These are phyloP conservation scores for Aspergillus cavernicola DNA, from an alignment of 495 filamentous ascomycete genomes.

Conservation along the genomic window DNA sequence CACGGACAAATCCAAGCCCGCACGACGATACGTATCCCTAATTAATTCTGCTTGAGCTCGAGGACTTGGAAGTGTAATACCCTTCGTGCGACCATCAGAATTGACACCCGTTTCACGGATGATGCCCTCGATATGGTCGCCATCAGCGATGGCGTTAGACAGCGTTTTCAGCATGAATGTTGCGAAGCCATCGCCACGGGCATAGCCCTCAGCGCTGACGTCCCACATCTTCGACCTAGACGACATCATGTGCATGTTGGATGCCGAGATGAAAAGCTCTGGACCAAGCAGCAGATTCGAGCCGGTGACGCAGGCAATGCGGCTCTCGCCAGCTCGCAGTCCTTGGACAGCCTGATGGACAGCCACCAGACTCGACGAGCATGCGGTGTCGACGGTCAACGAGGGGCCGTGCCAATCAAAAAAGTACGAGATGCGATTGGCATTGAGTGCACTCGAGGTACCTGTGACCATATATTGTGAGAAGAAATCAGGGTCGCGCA, in stretches of 20 bases:
- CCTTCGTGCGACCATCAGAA: constrained; percentile 27
- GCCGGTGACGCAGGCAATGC: constrained; percentile 34
- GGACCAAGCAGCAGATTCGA: constrained; percentile 37
- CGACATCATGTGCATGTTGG: too few species aligned
- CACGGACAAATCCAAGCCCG: too few species aligned
- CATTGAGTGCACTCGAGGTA: too few species aligned
- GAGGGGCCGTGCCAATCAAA: constrained; percentile 54
- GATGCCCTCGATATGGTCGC: constrained; percentile 36
- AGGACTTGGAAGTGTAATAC: constrained; percentile 24
- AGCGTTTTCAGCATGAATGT: constrained; percentile 38
- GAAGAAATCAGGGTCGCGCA: too few species aligned
- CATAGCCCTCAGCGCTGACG: too few species aligned
- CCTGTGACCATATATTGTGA: too few species aligned
- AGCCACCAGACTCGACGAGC: constrained; percentile 48
- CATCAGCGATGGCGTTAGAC: constrained; percentile 28
- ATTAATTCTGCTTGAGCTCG: constrained; percentile 33
- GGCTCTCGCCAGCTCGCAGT: constrained; percentile 38
- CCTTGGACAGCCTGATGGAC: constrained; percentile 40
- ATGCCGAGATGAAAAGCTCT: too few species aligned
- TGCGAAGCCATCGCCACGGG: too few species aligned
- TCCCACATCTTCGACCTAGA: too few species aligned
- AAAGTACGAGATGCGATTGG: constrained; percentile 55
- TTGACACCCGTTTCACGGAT: constrained; percentile 36
- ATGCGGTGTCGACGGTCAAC: constrained; percentile 59
- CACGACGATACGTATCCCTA: constrained; percentile 30